Base-by-base conservation (phyloP, 2,329 filamentous ascomycete genomes). In the Dothiorella sarmentorum region DNA sequence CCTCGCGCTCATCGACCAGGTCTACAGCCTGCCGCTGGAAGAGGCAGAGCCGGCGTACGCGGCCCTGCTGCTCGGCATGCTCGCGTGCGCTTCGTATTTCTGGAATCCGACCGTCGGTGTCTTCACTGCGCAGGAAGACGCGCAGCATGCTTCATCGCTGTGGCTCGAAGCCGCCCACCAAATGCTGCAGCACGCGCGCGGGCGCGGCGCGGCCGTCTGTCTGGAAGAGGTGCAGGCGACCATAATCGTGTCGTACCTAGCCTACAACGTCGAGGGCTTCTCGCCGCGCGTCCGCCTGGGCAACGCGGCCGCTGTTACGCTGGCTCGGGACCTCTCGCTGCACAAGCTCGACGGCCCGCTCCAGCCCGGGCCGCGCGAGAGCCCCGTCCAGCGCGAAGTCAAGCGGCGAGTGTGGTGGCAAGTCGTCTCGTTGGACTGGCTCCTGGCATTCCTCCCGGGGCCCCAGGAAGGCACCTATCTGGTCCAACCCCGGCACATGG, bases 391-490 rank as follows among this genome's bases (percentile, higher is more conserved):
- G n/a, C 62, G 69, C 7, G 75, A 76, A 47, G 67, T 72, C 2
- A 68, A 69, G 24, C 61, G 75, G 29, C 69, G 74, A n/a, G 62
- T 75, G 2, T 76, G 73, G 74, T 76, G 74, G 74, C 74, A 76
- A 63, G 59, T 76, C 7, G 68, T 65, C 20, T 63, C 68, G 9
- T 69, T 68, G 35, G 74, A 76, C 55, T 76, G 73, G 45, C 42
- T 63, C n/a, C 47, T 58, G 5, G 42, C 62, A n/a, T 58, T 61
- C 40, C 56, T 59, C n/a, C 43, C 55, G 17, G 62, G 62, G 2
- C 62, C 61, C 2, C 62, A 63, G 17, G 69, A 69, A 60, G 74
- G 75, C 9, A 70, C 67, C 2, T 76, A 76, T 61, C 66, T 65
- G 6, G 68, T 74, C 9, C 64, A 74, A 26, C 69, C 69, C 3